phyloP scores from a whole-genome alignment of 2,329 filamentous ascomycete species.

The Sporothrix phasma region DNA sequence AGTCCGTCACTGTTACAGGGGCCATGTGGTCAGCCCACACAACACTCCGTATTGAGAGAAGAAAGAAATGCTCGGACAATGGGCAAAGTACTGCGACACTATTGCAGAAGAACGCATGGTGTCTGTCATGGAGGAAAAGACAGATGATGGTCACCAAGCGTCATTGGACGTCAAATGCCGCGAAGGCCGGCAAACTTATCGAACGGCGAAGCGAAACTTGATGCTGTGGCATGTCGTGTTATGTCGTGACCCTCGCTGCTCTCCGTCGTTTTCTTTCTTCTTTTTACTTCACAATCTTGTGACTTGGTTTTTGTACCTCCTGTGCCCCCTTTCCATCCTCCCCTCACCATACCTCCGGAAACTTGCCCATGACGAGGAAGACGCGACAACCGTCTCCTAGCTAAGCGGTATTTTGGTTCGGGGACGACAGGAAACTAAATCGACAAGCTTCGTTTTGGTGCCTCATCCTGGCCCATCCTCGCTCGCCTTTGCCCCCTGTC shows the following conservation, averaged over 20 bases:
- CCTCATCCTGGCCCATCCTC: background rate
- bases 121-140: background rate
- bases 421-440: background rate
- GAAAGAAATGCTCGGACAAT: background rate
- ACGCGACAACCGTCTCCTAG: background rate
- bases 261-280: background rate
- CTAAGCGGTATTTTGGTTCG: background rate
- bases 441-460: background rate
- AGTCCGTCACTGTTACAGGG: background rate
- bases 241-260: background rate
- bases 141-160: background rate
- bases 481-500: background rate
- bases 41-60: background rate
- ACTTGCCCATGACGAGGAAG: background rate
- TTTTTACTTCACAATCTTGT: background rate
- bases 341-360: background rate
- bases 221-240: background rate
- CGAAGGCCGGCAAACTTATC: no score
- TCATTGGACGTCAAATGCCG: background rate
- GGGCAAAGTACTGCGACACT: background rate
- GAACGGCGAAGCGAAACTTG: background rate
- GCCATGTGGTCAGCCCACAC: slow-evolving; percentile 1
- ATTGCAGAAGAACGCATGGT: background rate
- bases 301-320: background rate
- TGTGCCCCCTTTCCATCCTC: background rate